These are phyloP conservation scores for Hypomyces rosellus DNA, from an alignment of 2,329 filamentous ascomycete genomes.

Conservation along the genomic window DNA sequence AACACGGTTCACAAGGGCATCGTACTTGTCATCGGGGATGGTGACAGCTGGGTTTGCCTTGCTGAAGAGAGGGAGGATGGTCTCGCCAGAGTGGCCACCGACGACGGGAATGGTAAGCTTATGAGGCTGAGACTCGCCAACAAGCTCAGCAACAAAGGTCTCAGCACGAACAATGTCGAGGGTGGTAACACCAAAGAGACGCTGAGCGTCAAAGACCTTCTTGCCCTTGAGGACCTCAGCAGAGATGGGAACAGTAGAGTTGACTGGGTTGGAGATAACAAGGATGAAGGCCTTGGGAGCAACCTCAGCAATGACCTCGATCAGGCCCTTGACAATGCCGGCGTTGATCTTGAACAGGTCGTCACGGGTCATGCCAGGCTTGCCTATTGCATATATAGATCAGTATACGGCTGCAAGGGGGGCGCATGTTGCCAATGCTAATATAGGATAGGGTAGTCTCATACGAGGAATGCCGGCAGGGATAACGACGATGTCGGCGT, in stretches of 20 bases:
- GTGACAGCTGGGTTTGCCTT: constrained; percentile 72
- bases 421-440: neutral
- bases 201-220: constrained; percentile 89
- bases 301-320: constrained; percentile 80
- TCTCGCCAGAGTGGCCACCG: constrained; percentile 95
- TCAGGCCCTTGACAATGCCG: constrained; percentile 90
- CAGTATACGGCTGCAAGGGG: constrained; percentile 11
- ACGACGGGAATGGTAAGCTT: constrained; percentile 86
- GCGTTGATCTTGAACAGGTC: constrained; percentile 99
- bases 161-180: constrained; percentile 97
- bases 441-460: constrained; percentile 23
- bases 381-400: constrained; percentile 55
- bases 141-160: constrained; percentile 86
- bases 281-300: constrained; percentile 91
- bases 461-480: constrained; percentile 95
- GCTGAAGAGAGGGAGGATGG: constrained; percentile 96
- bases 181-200: constrained; percentile 96
- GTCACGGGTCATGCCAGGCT: constrained; percentile 98
- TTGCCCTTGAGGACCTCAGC: constrained; percentile 94
- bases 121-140: constrained; percentile 73
- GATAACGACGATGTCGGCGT: constrained; percentile 93
- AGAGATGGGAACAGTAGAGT: constrained; percentile 96
- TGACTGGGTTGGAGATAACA: constrained; percentile 98
- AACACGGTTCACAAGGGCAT: constrained; percentile 85
- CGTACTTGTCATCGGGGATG: constrained; percentile 85